A percentile compares a stretch with the other conserved stretches of the same genome.
Evolutionary conservation across 2,329 filamentous ascomycete species (phyloP).

Genomic region (Verticillium nonalfalfae): DNA sequence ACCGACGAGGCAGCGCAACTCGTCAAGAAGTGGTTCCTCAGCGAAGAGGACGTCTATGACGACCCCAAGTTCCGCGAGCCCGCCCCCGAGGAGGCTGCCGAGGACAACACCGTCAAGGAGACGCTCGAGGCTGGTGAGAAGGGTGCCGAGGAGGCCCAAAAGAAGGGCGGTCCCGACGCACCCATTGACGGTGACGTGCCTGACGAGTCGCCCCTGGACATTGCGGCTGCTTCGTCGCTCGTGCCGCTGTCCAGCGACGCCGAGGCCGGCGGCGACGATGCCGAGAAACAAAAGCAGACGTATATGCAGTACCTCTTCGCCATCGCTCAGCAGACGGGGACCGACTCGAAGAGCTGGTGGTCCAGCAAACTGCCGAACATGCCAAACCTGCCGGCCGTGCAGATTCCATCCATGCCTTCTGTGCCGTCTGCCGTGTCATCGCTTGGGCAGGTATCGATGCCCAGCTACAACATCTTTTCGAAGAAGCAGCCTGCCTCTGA

Average conservation of each 20-base stretch:
- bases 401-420: slow-evolving; percentile 23
- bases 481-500: slow-evolving; percentile 12
- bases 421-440: slow-evolving; percentile 20
- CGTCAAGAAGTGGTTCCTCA: slow-evolving; percentile 50
- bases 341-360: slow-evolving; percentile 36
- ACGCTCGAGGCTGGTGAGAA: slow-evolving; percentile 20
- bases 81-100: slow-evolving; percentile 25
- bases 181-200: slow-evolving; percentile 18
- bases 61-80: slow-evolving; percentile 36
- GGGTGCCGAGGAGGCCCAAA: slow-evolving; percentile 14
- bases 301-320: slow-evolving; percentile 44
- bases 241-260: slow-evolving; percentile 39
- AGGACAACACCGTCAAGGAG: slow-evolving; percentile 22
- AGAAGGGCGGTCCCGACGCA: slow-evolving; percentile 11
- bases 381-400: slow-evolving; percentile 25
- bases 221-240: slow-evolving; percentile 43
- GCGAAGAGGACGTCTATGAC: slow-evolving; percentile 36
- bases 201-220: slow-evolving; percentile 42
- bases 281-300: slow-evolving; percentile 25
- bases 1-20: slow-evolving; percentile 50
- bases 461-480: slow-evolving; percentile 22
- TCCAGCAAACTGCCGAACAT: slow-evolving; percentile 35
- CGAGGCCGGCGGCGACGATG: slow-evolving; percentile 23
- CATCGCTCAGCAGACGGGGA: slow-evolving; percentile 41
- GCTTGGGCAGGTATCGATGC: slow-evolving; percentile 21